Base-by-base conservation (phyloP, 495 filamentous ascomycete genomes). In the Parachaetomium inaequale region DNA sequence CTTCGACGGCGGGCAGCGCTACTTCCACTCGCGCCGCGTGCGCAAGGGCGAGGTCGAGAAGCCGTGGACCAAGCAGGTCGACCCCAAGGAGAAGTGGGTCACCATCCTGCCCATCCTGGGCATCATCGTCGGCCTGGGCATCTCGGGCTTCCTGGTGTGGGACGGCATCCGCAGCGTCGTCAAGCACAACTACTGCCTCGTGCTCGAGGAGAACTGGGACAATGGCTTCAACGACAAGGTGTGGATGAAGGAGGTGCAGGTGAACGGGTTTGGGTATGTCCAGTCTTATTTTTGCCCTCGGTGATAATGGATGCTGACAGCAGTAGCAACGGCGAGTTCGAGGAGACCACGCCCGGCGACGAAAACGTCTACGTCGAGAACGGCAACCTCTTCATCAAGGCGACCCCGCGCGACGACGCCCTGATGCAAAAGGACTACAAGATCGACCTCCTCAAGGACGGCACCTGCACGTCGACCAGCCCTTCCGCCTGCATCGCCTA, bases 61-160 rank as follows among this genome's bases (percentile, higher is more conserved):
- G 70, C 87, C 89, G 21, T 93, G 90, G 89, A 68, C 84, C 34
- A 72, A 77, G 21, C 82, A 84, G 64, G 84, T 79, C 55, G 88
- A 93, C 68, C 87, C 89, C 4, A 86, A 82, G 70, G 87, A 92
- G 80, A 92, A 91, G 77, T 93, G 90, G 90, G 86, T 90, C 5
- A 91, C 86, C 23, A 90, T 93, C 59, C 82, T 93, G 32, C 89
- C 89, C 4, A 66, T 91, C 47, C 70, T 89, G 26, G 89, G 90
- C 23, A 78, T 93, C 49, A 21, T 82, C 17, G 51, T 90, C 11
- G 90, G 90, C 25, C 65, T 92, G 47, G 84, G 65, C 4, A 79
- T 92, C 47, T 82, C 86, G 4, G 89, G 79, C 0, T 80, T 90
- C 63, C 68, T 93, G 47, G 77, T 93, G 14, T 92, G 86, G 78